Base-by-base conservation (phyloP, 768 basidiomycete species). In the Hortiboletus flavorubellus region DNA sequence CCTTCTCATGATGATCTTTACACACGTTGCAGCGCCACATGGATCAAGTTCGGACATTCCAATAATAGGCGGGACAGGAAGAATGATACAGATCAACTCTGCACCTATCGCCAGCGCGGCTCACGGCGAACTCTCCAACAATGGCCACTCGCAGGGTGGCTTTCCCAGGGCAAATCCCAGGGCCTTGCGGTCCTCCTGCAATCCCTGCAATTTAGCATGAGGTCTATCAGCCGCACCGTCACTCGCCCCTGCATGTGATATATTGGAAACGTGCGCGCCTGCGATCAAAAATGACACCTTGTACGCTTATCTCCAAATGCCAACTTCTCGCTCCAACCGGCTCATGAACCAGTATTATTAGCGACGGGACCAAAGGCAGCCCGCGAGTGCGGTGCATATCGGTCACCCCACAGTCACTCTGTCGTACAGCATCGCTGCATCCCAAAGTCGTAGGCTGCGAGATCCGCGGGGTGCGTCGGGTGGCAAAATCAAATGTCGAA, bases 401-500 rank as follows among this genome's bases (percentile, higher is more conserved):
- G 40, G 38, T 45, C 16, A 30, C 56, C 53, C 50, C 53, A 55
- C 58, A 64, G 37, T 38, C 35, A 29, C 33, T 21, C 8, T 53
- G n/a, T 41, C 42, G 29, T 62, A 56, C 58, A 43, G 46, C 62
- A 55, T 63, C 48, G 30, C 49, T 45, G 46, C 29, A 37, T 52
- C 38, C 49, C 12, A 60, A 46, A 33, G 34, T 37, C 43, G 35
- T 26, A 29, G 18, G 29, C 39, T 49, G 10, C 46, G 29, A 66
- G 56, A 53, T 66, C 64, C 64, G 64, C 64, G 61, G 64, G 63
- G 49, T 40, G 49, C 49, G 8, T 45, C 7, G 0, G 31, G 26
- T 15, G 44, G 40, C 18, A 29, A 59, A 49, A 38, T 55, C 49
- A 48, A 60, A 56, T 55, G 46, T 59, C 38, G 15, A 58, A 48